Percentiles rank a stretch among this genome's conserved stretches.
Conservation (phyloP, 805 yeast species). For the Pichia kluyveri region DNA sequence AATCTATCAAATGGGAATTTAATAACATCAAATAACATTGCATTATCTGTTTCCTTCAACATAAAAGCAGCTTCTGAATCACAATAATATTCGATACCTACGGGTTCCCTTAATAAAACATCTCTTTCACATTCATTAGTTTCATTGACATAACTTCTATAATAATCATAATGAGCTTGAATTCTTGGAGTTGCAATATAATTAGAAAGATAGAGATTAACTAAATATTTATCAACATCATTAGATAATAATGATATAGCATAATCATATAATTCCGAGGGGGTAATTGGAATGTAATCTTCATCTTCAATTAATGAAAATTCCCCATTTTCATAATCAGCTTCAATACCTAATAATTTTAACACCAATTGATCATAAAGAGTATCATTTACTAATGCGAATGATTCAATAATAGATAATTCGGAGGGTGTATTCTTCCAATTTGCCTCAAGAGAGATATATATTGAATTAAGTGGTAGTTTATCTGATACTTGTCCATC, state of each 20-base stretch:
- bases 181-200: constrained; percentile 52
- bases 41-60: constrained; percentile 44
- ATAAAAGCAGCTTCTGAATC: constrained; percentile 73
- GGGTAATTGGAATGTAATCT: constrained; percentile 21
- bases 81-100: constrained; percentile 42
- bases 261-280: constrained; percentile 13
- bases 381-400: constrained; percentile 27
- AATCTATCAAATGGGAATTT: constrained; percentile 50
- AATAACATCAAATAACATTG: constrained; percentile 9
- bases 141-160: constrained; percentile 28
- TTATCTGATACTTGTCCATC: background rate
- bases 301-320: constrained; percentile 6
- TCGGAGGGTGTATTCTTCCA: constrained; percentile 36
- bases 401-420: constrained; percentile 33
- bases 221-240: constrained; percentile 13
- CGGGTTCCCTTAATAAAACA: constrained; percentile 27
- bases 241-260: constrained; percentile 14
- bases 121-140: constrained; percentile 11
- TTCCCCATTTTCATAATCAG: constrained; percentile 11
- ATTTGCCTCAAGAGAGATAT: constrained; percentile 27
- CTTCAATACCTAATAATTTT: constrained; percentile 20
- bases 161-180: constrained; percentile 53
- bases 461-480: constrained; percentile 10
- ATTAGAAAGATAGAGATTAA: constrained; percentile 37
- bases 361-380: constrained; percentile 28